These are phyloP conservation scores for Aureobasidium sp. DNA, from an alignment of 2,329 filamentous ascomycete genomes.

Conservation along the genomic window DNA sequence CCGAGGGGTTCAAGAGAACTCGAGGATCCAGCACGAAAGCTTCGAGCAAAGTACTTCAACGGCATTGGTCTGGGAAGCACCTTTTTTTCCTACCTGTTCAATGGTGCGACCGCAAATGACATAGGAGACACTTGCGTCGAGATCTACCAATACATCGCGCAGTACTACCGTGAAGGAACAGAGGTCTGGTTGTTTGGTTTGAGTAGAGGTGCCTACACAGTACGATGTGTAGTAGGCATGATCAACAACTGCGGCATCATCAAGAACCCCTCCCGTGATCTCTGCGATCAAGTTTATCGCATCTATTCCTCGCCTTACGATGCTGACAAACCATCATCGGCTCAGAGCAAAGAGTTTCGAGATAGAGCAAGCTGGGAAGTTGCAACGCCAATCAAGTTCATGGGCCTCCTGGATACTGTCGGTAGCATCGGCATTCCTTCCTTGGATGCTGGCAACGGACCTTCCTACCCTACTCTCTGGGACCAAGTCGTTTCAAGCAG, in stretches of 20 bases:
- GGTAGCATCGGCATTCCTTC: slow-evolving; percentile 30
- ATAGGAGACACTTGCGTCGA: slow-evolving; percentile 31
- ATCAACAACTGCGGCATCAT: slow-evolving; percentile 30
- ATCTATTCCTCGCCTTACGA: slow-evolving; percentile 28
- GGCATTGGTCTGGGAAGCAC: slow-evolving; percentile 31
- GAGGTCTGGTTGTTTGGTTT: slow-evolving; percentile 38
- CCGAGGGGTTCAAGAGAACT: slow-evolving; percentile 25
- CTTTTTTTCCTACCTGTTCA: slow-evolving; percentile 32
- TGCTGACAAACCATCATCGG: slow-evolving; percentile 26
- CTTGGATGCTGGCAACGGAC: slow-evolving; percentile 30
- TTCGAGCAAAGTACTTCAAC: slow-evolving; percentile 33
- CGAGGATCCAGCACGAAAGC: slow-evolving; percentile 15
- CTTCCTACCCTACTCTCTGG: slow-evolving; percentile 32
- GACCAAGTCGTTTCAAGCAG: slow-evolving; percentile 28
- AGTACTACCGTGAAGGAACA: slow-evolving; percentile 24
- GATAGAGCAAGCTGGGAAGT: slow-evolving; percentile 26
- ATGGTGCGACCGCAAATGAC: slow-evolving; percentile 31
- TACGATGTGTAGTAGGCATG: slow-evolving; percentile 35
- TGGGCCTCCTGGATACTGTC: slow-evolving; percentile 31
- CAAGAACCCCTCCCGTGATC: slow-evolving; percentile 11
- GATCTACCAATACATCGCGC: slow-evolving; percentile 32
- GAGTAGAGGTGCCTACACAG: slow-evolving; percentile 36
- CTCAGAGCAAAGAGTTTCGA: slow-evolving; percentile 22
- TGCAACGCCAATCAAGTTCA: slow-evolving; percentile 27
- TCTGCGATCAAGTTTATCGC: slow-evolving; percentile 30